Percentiles rank a stretch among this genome's conserved stretches.
These are phyloP conservation scores for Ceratobasidium sp. DNA, from an alignment of 1,284 basidiomycete species.

Conservation along the genomic window DNA sequence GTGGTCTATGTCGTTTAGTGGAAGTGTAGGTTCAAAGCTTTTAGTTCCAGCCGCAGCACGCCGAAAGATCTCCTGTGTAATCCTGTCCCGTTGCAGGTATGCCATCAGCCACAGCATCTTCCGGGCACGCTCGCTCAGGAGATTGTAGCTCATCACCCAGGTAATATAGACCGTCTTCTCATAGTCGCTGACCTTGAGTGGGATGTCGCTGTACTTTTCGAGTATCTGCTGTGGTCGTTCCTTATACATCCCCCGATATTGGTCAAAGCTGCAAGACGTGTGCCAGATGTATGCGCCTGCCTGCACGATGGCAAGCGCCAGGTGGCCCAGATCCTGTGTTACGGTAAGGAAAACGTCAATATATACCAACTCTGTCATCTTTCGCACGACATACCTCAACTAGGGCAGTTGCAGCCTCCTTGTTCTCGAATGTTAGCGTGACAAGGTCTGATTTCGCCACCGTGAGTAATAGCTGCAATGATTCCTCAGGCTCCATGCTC, in stretches of 20 bases:
- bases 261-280: neutral
- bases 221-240: neutral
- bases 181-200: neutral
- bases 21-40: neutral
- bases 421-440: neutral
- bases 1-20: neutral
- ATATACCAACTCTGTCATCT: neutral
- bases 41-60: neutral
- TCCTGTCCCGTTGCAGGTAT: slow-evolving; percentile 11
- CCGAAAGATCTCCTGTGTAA: slow-evolving; percentile 5
- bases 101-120: slow-evolving; percentile 9
- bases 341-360: too few relatives aligned
- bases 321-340: slow-evolving; percentile 10
- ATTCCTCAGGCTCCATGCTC: slow-evolving; percentile 25
- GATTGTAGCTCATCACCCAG: slow-evolving; percentile 17
- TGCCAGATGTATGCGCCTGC: slow-evolving; percentile 32
- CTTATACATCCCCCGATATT: neutral
- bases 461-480: neutral
- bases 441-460: neutral
- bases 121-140: neutral
- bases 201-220: neutral
- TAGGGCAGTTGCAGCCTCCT: neutral
- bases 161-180: slow-evolving; percentile 5
- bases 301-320: slow-evolving; percentile 33
- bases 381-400: neutral